Evolutionary conservation across 768 basidiomycete species (phyloP), one percentile per base, ranked within the genome.

Genomic region (Serendipita vermifera): DNA sequence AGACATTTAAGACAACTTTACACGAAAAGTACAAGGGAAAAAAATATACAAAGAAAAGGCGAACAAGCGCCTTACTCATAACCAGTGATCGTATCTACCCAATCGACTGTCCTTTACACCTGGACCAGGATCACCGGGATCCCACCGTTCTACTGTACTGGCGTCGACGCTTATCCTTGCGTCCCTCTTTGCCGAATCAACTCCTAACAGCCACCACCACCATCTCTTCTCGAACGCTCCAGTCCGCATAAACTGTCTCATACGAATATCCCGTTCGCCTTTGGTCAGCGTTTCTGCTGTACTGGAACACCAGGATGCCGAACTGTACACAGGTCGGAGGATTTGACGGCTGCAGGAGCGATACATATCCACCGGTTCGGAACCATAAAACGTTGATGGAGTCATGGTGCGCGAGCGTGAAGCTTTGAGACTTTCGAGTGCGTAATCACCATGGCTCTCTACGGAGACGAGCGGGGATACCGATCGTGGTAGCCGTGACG

Each of bases 71-170:
- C 26, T 51, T 27, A 51, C 22, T 51, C 46, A 51, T 26, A 51
- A 51, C 46, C 46, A 51, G 32, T 51, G 46, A 31, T 51, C 46
- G n/a, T 51, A 51, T 7, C 46, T 20, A 9, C 46, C 46, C 9
- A 51, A 29, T 26, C 46, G 46, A 51, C 46, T 51, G 32, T 51
- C 46, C 46, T 51, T 51, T 20, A 51, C 46, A n/a, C 46, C 46
- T 26, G 46, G 46, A 26, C 46, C 46, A n/a, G 20, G 46, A 51
- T 51, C 46, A n/a, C 35, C 35, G 9, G 46, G 46, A 31, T 51
- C 46, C 46, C 46, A 51, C 46, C 46, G 27, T 51, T 51, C 46
- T 15, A 51, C 46, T 7, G 24, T 29, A n/a, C 9, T 29, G 5
- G 46, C 46, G 29, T 51, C 46, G 20, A 51, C 46, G 32, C 46